A percentile compares a stretch with the other conserved stretches of the same genome.
Evolutionary conservation across 2,329 filamentous ascomycete species (phyloP).

Genomic region (Pseudopithomyces chartarum): DNA sequence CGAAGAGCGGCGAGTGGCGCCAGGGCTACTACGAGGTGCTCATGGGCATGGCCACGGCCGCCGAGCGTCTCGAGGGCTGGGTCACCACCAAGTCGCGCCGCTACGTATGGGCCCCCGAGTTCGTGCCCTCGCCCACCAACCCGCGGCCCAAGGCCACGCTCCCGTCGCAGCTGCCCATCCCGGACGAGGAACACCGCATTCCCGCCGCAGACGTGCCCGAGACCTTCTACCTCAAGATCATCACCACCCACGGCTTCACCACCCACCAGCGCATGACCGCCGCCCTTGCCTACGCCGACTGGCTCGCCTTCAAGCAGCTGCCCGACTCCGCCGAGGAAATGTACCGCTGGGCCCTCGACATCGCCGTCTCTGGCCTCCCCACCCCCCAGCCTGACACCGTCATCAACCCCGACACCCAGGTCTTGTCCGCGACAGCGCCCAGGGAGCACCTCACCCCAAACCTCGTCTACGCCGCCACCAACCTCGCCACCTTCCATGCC

Average conservation of each 20-base stretch:
- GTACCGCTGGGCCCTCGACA: constrained; percentile 76
- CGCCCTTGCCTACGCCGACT: constrained; percentile 81
- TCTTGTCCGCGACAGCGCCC: constrained; percentile 62
- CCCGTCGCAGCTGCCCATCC: constrained; percentile 66
- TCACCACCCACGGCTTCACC: constrained; percentile 80
- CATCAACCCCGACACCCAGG: constrained; percentile 66
- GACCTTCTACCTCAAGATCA: constrained; percentile 77
- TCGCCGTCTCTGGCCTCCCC: constrained; percentile 65
- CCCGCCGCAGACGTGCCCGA: constrained; percentile 70
- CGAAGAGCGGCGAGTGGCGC: constrained; percentile 82
- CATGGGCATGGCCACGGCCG: constrained; percentile 75
- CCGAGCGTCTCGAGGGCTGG: constrained; percentile 83
- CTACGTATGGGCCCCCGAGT: constrained; percentile 71
- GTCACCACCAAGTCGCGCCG: constrained; percentile 67
- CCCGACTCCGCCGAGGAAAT: constrained; percentile 70
- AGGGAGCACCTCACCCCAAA: constrained; percentile 67
- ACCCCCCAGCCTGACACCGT: constrained; percentile 49
- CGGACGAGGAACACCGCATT: constrained; percentile 76
- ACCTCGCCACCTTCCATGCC: constrained; percentile 78
- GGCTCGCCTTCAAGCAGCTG: constrained; percentile 77
- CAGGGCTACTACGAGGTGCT: constrained; percentile 83
- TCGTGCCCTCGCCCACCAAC: constrained; percentile 82
- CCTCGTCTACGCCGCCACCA: constrained; percentile 74
- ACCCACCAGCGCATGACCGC: constrained; percentile 81
- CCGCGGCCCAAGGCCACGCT: constrained; percentile 76